A percentile compares a stretch with the other conserved stretches of the same genome.
Conservation (phyloP, 1,284 basidiomycete genomes). For the Ganoderma multipileum region DNA sequence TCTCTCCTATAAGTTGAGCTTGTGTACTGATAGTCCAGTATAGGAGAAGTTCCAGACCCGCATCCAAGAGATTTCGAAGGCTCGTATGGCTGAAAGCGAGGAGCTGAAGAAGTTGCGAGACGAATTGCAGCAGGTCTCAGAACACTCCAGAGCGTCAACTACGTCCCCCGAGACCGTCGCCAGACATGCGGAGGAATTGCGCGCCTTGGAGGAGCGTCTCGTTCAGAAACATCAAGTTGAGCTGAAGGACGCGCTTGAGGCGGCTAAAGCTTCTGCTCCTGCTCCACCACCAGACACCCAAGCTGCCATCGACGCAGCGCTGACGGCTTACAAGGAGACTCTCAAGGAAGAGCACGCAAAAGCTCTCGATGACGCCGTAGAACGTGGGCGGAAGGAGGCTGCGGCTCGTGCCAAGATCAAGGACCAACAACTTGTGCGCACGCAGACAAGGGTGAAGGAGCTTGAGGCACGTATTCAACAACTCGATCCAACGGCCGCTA, state of each 20-base stretch:
- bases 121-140: conserved; percentile 47
- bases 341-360: conserved; percentile 54
- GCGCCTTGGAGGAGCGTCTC: conserved; percentile 58
- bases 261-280: conserved; percentile 34
- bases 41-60: conserved; percentile 55
- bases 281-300: conserved; percentile 45
- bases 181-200: conserved; percentile 66
- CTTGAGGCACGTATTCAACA: conserved; percentile 67
- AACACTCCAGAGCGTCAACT: conserved; percentile 34
- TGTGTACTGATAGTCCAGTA: not conserved
- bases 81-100: conserved; percentile 47
- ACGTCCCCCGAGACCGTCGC: conserved; percentile 46
- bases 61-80: conserved; percentile 45
- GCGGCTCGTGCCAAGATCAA: conserved; percentile 69
- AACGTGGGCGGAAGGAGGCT: conserved; percentile 69
- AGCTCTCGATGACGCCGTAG: conserved; percentile 68
- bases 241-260: conserved; percentile 56
- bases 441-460: conserved; percentile 67
- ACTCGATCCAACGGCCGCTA: conserved; percentile 44
- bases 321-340: conserved; percentile 56
- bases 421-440: conserved; percentile 66
- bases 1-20: not conserved
- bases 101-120: conserved; percentile 62
- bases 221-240: conserved; percentile 60
- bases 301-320: conserved; percentile 55